phyloP scores from a whole-genome alignment of 192 early-diverging fungal genomes.

The Kappamyces sp. region DNA sequence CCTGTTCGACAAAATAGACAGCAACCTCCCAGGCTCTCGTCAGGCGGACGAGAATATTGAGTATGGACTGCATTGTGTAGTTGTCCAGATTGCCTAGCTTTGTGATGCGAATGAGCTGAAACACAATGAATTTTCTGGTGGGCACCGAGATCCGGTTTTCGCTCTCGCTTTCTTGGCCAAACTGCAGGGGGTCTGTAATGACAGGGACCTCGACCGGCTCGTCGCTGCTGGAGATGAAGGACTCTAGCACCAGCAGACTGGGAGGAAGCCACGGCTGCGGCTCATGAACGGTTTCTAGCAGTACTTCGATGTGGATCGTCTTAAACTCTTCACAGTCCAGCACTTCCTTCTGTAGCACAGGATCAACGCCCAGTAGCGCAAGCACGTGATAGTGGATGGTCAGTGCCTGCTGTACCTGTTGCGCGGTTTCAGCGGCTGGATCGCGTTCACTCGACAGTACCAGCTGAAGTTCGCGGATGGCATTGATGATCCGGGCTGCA shows the following conservation, averaged over 20 bases:
- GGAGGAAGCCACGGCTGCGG: slow-evolving; percentile 47
- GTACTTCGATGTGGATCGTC: slow-evolving; percentile 11
- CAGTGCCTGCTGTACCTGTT: slow-evolving; percentile 23
- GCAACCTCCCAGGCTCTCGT: slow-evolving; percentile 64
- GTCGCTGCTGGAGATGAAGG: slow-evolving; percentile 55
- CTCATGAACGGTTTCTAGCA: slow-evolving; percentile 21
- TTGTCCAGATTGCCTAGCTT: slow-evolving; percentile 32
- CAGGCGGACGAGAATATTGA: slow-evolving; percentile 76
- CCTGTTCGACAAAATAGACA: slow-evolving; percentile 60
- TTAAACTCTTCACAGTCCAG: slow-evolving; percentile 20
- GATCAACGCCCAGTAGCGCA: slow-evolving; percentile 57
- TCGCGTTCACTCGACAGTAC: background rate
- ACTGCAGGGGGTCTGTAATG: background rate
- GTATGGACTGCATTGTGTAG: slow-evolving; percentile 55
- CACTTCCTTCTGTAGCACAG: slow-evolving; percentile 41
- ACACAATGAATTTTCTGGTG: background rate
- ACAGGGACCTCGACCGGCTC: slow-evolving; percentile 40
- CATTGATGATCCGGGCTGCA: background rate
- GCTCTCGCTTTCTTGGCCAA: background rate
- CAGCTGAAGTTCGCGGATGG: background rate
- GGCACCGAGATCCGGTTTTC: background rate
- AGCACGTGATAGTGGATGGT: slow-evolving; percentile 50
- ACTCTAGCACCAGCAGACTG: slow-evolving; percentile 58
- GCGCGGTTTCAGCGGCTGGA: background rate
- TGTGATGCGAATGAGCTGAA: slow-evolving; percentile 21